Evolutionary conservation across 257 asterid genomes (phyloP), one percentile per base, ranked within the genome.

Genomic region (Handroanthus guayacan): DNA sequence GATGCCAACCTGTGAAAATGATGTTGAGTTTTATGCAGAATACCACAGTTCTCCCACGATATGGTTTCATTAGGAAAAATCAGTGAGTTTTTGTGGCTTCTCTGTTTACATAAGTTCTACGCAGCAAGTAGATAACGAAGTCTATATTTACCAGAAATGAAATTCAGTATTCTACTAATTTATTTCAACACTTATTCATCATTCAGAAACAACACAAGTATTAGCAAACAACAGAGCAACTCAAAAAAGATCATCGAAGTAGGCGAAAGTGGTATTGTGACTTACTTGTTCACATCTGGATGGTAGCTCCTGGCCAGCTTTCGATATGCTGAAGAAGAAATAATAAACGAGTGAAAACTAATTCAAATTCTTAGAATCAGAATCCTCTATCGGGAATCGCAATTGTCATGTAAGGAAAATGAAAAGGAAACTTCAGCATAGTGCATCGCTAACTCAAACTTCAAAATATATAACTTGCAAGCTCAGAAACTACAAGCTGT

Each of bases 251-350:
- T 56, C 13, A 43, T 52, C 10, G 14, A 43, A 34, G 78, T 56
- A 62, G 41, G 12, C n/a, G 47, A 84, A 75, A 69, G 72, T 57
- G 74, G 58, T 41, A 17, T 18, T 2, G 51, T 12, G 55, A 76
- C 97, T 88, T 81, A 90, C 99, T 90, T 95, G 91, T 90, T 93
- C 77, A 95, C 99, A 78, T 95, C 99, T 13, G 99, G 99, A 86
- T 95, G 99, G 83, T 84, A 87, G 80, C 82, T 91, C 86, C 99
- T 83, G 44, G 99, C 99, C 60, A 95, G 97, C 88, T 95, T 93
- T 75, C 99, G 89, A 77, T 95, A 95, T 45, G 97, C 99, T 95
- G 95, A 81, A 83, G 67, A 79, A n/a, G 72, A 77, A 76, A 69
- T 6, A 5, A 56, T 50, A 45, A 20, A 47, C 2, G 10, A 56